These are phyloP conservation scores for Eucalyptus sideroxylon DNA, from an alignment of 345 rosid genomes.

Conservation along the genomic window DNA sequence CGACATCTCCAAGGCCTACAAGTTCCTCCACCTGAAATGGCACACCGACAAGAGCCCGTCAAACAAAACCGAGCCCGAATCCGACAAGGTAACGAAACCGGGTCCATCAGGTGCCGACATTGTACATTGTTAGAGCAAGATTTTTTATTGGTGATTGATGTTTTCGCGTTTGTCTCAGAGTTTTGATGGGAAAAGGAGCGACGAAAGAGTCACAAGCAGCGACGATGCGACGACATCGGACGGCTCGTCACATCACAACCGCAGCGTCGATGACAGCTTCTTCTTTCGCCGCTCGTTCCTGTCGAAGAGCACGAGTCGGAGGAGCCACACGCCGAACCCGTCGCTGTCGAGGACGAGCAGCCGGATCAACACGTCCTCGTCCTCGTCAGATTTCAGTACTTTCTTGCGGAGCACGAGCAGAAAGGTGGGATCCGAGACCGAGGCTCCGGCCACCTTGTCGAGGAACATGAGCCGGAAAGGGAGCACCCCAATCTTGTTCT, in stretches of 20 bases:
- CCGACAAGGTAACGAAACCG: not conserved
- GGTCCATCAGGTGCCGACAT: not conserved
- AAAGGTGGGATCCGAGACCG: not conserved
- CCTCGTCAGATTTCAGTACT: not conserved
- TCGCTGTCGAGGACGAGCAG: constrained; percentile 24
- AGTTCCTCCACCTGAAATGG: constrained; percentile 42
- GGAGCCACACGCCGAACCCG: not conserved
- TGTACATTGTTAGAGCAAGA: not conserved
- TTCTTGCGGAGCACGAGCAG: not conserved
- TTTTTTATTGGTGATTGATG: not conserved
- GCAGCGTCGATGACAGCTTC: constrained; percentile 35
- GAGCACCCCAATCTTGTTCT: constrained; percentile 46
- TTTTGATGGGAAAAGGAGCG: not conserved
- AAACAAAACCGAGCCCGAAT: constrained; percentile 14
- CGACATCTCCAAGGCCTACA: constrained; percentile 45
- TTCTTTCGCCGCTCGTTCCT: constrained; percentile 20
- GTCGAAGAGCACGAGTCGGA: constrained; percentile 20
- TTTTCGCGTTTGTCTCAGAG: not conserved
- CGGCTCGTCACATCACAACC: not conserved
- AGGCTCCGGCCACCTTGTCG: not conserved
- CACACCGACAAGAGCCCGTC: constrained; percentile 11
- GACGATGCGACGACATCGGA: constrained; percentile 8
- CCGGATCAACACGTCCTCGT: constrained; percentile 2
- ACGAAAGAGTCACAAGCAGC: constrained; percentile 5
- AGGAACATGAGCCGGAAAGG: not conserved